These are phyloP conservation scores for Mycocentrospora acerina DNA, from an alignment of 2,329 filamentous ascomycete species.

Conservation along the genomic window DNA sequence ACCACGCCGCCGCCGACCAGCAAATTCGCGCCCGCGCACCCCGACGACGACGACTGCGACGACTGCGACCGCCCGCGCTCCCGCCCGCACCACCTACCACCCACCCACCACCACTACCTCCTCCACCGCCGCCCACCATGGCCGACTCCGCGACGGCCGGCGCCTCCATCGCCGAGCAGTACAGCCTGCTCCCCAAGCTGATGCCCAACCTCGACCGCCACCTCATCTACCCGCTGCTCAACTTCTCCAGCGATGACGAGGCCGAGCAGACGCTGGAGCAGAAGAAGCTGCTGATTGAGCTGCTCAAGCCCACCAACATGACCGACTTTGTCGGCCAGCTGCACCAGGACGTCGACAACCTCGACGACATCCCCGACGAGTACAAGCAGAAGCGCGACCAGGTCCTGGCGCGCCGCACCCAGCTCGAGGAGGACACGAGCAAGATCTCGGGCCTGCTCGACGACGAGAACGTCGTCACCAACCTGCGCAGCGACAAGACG, in stretches of 20 bases:
- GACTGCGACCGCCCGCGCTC: slow-evolving; percentile 14
- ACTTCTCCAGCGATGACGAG: slow-evolving; percentile 82
- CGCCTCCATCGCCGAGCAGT: slow-evolving; percentile 64
- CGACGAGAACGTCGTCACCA: slow-evolving; percentile 85
- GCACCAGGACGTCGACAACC: slow-evolving; percentile 83
- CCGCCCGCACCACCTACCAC: slow-evolving; percentile 8
- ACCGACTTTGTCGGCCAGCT: slow-evolving; percentile 93
- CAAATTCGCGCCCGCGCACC: slow-evolving; percentile 8
- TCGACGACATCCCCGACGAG: slow-evolving; percentile 76
- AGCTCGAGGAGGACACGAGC: slow-evolving; percentile 81
- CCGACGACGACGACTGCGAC: slow-evolving; percentile 16
- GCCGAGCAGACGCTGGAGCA: slow-evolving; percentile 74
- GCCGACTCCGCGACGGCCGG: slow-evolving; percentile 26
- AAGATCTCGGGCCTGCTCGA: slow-evolving; percentile 86
- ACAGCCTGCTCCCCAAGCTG: slow-evolving; percentile 84
- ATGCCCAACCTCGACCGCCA: slow-evolving; percentile 93
- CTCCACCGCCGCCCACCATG: slow-evolving; percentile 7
- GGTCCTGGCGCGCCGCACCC: slow-evolving; percentile 78
- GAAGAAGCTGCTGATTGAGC: slow-evolving; percentile 83
- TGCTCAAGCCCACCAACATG: slow-evolving; percentile 98
- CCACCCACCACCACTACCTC: slow-evolving; percentile 6
- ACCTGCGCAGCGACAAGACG: slow-evolving; percentile 93
- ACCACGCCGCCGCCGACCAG: slow-evolving; percentile 14
- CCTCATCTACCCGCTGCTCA: slow-evolving; percentile 92
- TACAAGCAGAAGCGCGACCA: slow-evolving; percentile 88